Conservation (phyloP, 176 grass and related monocot genomes). For the Chrysopogon serrulatus region DNA sequence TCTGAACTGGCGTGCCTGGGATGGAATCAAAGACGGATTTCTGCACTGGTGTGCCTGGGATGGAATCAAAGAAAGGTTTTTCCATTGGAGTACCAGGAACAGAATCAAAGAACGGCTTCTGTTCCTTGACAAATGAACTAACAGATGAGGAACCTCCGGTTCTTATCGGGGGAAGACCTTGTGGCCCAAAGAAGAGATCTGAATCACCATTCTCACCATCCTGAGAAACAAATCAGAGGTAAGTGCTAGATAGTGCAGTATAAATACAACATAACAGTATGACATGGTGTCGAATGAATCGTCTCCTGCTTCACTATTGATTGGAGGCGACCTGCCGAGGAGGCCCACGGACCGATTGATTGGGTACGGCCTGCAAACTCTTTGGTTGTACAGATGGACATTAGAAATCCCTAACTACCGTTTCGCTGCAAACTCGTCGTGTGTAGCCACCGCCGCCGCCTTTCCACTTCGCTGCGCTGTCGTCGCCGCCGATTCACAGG, state of each 20-base stretch:
- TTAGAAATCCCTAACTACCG: too few species aligned
- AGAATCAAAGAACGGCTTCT: conserved; percentile 62
- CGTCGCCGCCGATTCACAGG: too few species aligned
- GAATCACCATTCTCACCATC: conserved; percentile 73
- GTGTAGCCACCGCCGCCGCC: too few species aligned
- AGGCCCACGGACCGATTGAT: too few species aligned
- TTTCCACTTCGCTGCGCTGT: too few species aligned
- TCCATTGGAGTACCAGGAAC: conserved; percentile 52
- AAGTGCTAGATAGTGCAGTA: too few species aligned
- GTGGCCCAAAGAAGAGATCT: conserved; percentile 81
- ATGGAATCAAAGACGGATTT: conserved; percentile 54
- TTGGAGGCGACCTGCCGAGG: too few species aligned
- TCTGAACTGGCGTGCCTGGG: conserved; percentile 45
- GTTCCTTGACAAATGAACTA: conserved; percentile 44
- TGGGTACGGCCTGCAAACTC: too few species aligned
- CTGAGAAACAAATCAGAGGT: conserved; percentile 40
- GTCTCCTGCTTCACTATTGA: too few species aligned
- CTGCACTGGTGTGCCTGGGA: conserved; percentile 56
- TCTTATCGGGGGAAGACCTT: conserved; percentile 77
- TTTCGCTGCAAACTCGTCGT: too few species aligned
- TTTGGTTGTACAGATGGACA: too few species aligned
- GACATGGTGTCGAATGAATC: too few species aligned
- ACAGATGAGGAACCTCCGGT: conserved; percentile 61
- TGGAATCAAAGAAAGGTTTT: conserved; percentile 68
- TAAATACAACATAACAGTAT: conserved; percentile 1